A percentile compares a stretch with the other conserved stretches of the same genome.
Conservation (phyloP, 2,329 filamentous ascomycete species). For the Alternaria sp. region DNA sequence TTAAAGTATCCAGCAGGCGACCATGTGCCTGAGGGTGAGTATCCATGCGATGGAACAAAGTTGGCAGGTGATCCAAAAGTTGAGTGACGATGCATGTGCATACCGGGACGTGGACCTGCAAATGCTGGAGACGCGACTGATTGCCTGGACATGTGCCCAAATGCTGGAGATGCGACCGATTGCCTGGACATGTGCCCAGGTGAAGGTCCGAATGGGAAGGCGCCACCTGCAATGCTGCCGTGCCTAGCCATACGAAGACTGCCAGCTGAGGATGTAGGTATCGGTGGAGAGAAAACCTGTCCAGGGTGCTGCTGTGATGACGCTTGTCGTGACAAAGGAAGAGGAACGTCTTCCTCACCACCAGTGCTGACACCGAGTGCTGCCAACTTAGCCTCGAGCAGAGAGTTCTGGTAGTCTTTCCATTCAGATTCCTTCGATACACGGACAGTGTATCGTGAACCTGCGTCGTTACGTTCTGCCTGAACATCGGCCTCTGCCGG, state of each 20-base stretch:
- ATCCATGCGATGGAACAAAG: slow-evolving; percentile 66
- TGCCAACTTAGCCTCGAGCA: slow-evolving; percentile 90
- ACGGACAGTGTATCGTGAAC: slow-evolving; percentile 64
- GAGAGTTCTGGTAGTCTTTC: slow-evolving; percentile 80
- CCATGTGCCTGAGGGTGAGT: slow-evolving; percentile 59
- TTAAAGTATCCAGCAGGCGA: slow-evolving; percentile 53
- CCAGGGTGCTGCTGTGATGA: slow-evolving; percentile 78
- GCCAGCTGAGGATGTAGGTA: slow-evolving; percentile 79
- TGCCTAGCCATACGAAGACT: slow-evolving; percentile 70
- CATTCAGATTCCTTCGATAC: slow-evolving; percentile 76
- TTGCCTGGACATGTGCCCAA: slow-evolving; percentile 65
- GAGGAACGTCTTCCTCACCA: slow-evolving; percentile 69
- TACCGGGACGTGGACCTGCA: slow-evolving; percentile 58
- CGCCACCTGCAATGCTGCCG: slow-evolving; percentile 64
- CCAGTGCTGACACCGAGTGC: slow-evolving; percentile 87
- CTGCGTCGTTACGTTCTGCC: slow-evolving; percentile 62
- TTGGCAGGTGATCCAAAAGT: slow-evolving; percentile 74
- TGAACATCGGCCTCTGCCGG: slow-evolving; percentile 68
- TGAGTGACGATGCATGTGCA: slow-evolving; percentile 75
- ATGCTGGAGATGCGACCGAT: slow-evolving; percentile 75
- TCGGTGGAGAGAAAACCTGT: slow-evolving; percentile 81
- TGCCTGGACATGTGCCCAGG: slow-evolving; percentile 67
- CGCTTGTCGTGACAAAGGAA: slow-evolving; percentile 73
- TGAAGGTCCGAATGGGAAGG: slow-evolving; percentile 65
- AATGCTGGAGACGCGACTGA: slow-evolving; percentile 77